phyloP scores from a whole-genome alignment of 441 rosid genomes.

The Gossypium lobatum region DNA sequence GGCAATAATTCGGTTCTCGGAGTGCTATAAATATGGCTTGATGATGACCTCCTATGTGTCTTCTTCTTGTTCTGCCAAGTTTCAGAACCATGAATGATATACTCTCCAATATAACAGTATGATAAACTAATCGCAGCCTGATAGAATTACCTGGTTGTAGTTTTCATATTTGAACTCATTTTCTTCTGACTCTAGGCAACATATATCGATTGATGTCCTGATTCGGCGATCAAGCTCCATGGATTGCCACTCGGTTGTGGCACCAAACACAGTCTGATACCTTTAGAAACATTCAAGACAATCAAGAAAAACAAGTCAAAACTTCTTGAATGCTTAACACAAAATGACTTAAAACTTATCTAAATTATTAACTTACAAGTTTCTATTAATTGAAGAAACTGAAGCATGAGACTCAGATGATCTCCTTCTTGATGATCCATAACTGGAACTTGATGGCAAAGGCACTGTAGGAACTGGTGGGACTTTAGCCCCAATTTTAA shows the following conservation, averaged over 20 bases:
- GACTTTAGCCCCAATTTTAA: conserved; percentile 40
- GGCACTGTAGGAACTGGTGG: conserved; percentile 43
- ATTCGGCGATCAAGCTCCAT: conserved; percentile 19
- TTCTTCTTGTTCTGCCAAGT: conserved; percentile 26
- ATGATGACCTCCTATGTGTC: conserved; percentile 20
- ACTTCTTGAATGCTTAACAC: neutral
- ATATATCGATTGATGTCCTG: conserved; percentile 23
- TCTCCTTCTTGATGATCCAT: conserved; percentile 33
- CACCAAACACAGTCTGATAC: conserved; percentile 41
- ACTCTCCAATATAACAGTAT: conserved; percentile 4
- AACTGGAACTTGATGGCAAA: conserved; percentile 34
- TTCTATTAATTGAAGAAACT: conserved; percentile 26
- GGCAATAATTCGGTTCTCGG: conserved; percentile 18
- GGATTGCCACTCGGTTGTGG: conserved; percentile 18
- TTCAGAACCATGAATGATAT: neutral
- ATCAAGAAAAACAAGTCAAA: conserved; percentile 8
- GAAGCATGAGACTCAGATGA: conserved; percentile 40
- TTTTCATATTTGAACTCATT: conserved; percentile 19
- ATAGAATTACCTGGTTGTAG: conserved; percentile 10
- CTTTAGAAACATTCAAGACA: conserved; percentile 20
- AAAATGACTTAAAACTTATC: neutral
- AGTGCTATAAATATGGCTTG: conserved; percentile 19
- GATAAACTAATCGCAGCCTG: conserved; percentile 22
- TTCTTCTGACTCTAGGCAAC: conserved; percentile 22
- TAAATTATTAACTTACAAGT: conserved; percentile 32